Evolutionary conservation across 768 basidiomycete species (phyloP).

Genomic region (Gloeopeniophorella convolvens): DNA sequence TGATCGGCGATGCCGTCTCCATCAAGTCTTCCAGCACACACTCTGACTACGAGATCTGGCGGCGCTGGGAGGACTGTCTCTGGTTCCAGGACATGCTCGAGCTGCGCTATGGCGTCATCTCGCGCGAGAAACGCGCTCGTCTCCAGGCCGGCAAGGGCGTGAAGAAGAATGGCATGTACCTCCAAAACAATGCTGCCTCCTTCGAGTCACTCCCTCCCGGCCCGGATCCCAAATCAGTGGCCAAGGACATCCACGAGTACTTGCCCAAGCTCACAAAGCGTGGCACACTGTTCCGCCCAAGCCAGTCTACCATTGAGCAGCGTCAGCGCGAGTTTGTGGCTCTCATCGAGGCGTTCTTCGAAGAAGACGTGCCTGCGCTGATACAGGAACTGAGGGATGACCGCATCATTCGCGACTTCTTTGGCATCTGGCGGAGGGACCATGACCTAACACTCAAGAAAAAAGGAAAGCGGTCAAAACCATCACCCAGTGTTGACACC

Average conservation of each 20-base stretch:
- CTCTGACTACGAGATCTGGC: constrained; percentile 65
- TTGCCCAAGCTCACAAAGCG: constrained; percentile 67
- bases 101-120: constrained; percentile 52
- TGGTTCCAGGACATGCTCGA: constrained; percentile 69
- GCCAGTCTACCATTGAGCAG: constrained; percentile 56
- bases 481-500: constrained; percentile 20
- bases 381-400: constrained; percentile 58
- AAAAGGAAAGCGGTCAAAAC: constrained; percentile 19
- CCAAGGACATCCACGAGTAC: constrained; percentile 58
- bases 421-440: constrained; percentile 72
- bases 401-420: constrained; percentile 63
- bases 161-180: constrained; percentile 62
- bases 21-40: constrained; percentile 24
- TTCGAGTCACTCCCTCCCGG: constrained; percentile 83
- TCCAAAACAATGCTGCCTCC: constrained; percentile 70
- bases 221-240: constrained; percentile 69
- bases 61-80: constrained; percentile 79
- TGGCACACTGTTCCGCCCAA: constrained; percentile 65
- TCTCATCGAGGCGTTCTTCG: constrained; percentile 54
- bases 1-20: constrained; percentile 16
- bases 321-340: constrained; percentile 53
- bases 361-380: constrained; percentile 55
- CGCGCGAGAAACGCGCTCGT: constrained; percentile 61
- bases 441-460: constrained; percentile 49
- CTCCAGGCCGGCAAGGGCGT: constrained; percentile 69